These are phyloP conservation scores for Acanthamoeba royreba DNA, from an alignment of 208 protist species.

Conservation along the genomic window DNA sequence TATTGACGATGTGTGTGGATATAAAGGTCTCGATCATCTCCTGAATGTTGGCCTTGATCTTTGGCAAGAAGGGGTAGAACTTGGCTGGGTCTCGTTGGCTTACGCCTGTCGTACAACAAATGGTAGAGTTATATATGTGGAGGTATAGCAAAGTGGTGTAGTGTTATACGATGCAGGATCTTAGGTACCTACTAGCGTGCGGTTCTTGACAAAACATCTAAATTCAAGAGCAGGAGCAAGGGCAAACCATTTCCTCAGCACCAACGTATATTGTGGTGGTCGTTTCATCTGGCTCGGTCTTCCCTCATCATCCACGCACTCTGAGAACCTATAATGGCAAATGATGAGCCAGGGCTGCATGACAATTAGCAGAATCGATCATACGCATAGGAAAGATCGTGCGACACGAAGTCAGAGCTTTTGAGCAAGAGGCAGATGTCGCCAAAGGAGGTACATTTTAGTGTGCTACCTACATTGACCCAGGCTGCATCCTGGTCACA, in stretches of 20 bases:
- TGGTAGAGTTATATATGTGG: not conserved
- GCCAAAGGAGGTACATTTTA: not conserved
- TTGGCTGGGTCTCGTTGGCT: not conserved
- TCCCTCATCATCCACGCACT: not conserved
- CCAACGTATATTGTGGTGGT: not conserved
- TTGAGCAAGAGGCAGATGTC: not conserved
- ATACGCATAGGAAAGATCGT: not conserved
- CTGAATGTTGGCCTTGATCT: not conserved
- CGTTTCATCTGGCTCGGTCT: not conserved
- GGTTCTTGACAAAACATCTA: not conserved
- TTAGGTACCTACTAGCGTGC: not conserved
- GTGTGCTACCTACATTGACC: not conserved
- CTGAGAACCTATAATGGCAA: not conserved
- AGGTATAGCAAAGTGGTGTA: not conserved
- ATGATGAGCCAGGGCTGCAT: not conserved
- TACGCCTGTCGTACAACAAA: not conserved
- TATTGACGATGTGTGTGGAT: not conserved
- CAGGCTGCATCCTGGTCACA: not conserved
- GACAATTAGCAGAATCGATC: not conserved
- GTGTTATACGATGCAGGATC: not conserved
- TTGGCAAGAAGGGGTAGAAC: not conserved
- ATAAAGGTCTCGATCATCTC: not conserved
- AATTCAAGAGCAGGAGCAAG: not conserved
- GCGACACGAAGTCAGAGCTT: not conserved
- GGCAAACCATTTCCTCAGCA: not conserved